phyloP scores from a whole-genome alignment of 441 rosid genomes.

The Corymbia citriodora region DNA sequence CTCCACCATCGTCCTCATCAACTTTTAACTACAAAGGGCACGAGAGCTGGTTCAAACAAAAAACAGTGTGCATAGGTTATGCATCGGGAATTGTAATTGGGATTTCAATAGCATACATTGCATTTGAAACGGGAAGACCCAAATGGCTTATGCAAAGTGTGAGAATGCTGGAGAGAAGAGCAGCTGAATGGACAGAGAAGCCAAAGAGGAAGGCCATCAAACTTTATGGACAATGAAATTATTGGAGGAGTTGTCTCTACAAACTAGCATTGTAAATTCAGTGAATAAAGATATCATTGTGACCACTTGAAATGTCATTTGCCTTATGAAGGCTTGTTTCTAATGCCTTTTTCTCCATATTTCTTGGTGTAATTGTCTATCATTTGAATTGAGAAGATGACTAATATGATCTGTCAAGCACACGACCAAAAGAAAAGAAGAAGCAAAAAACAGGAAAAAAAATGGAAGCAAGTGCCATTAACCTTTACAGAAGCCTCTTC shows the following conservation, averaged over 20 bases:
- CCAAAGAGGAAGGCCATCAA: background rate
- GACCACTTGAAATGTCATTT: background rate
- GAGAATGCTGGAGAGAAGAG: accelerated
- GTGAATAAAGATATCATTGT: accelerated
- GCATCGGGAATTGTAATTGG: background rate
- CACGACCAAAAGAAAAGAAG: accelerated
- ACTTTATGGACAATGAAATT: background rate
- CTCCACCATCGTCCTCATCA: background rate
- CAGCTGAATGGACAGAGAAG: background rate
- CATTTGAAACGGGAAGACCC: background rate
- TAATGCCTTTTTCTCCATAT: background rate
- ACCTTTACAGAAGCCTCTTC: too few relatives aligned
- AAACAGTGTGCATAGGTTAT: background rate
- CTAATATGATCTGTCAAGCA: background rate
- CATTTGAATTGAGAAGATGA: background rate
- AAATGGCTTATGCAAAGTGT: background rate
- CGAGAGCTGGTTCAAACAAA: background rate
- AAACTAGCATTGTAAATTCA: background rate
- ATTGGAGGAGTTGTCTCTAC: background rate
- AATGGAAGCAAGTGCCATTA: background rate
- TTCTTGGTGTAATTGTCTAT: background rate
- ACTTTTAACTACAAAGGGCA: background rate
- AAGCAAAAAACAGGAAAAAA: background rate
- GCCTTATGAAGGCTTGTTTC: background rate
- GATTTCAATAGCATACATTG: background rate